Evolutionary conservation across 2,329 filamentous ascomycete species (phyloP).

Genomic region (Fusarium marasasianum): DNA sequence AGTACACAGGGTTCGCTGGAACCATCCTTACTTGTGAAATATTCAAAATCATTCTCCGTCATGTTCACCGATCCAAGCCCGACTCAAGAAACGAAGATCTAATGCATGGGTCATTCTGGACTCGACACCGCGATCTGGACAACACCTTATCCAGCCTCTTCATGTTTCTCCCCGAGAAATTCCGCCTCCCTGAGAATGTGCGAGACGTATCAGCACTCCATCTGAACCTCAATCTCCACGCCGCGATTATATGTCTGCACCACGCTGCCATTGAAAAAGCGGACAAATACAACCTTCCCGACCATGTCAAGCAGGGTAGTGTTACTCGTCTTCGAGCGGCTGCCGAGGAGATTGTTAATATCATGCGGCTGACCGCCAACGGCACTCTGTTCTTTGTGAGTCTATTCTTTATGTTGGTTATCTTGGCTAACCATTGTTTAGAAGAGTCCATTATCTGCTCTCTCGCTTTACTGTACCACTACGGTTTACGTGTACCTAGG

Average conservation of each 20-base stretch:
- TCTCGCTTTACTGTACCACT: constrained; percentile 86
- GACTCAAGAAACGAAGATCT: constrained; percentile 79
- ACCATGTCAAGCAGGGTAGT: constrained; percentile 73
- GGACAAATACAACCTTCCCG: constrained; percentile 73
- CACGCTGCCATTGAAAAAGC: constrained; percentile 88
- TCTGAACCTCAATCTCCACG: constrained; percentile 88
- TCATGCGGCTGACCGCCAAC: constrained; percentile 82
- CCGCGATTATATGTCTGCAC: constrained; percentile 87
- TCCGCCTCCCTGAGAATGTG: constrained; percentile 76
- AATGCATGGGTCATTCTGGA: constrained; percentile 83
- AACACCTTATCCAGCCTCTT: constrained; percentile 81
- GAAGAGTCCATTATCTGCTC: constrained; percentile 60
- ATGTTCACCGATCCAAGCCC: constrained; percentile 77
- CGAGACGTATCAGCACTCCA: constrained; percentile 80
- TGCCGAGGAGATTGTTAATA: constrained; percentile 83
- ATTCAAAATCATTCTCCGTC: constrained; percentile 83
- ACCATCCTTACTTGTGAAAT: constrained; percentile 79
- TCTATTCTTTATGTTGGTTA: not conserved
- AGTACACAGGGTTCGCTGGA: constrained; percentile 76
- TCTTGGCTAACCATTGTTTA: constrained; percentile 14
- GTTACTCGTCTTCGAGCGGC: constrained; percentile 79
- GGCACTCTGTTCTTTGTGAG: constrained; percentile 73
- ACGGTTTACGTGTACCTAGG: constrained; percentile 85
- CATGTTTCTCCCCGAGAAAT: constrained; percentile 78
- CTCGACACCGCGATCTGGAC: constrained; percentile 82